Evolutionary conservation across 202 grass and related monocot genomes (phyloP), one percentile per base, ranked within the genome.

Genomic region (Setaria viridis): DNA sequence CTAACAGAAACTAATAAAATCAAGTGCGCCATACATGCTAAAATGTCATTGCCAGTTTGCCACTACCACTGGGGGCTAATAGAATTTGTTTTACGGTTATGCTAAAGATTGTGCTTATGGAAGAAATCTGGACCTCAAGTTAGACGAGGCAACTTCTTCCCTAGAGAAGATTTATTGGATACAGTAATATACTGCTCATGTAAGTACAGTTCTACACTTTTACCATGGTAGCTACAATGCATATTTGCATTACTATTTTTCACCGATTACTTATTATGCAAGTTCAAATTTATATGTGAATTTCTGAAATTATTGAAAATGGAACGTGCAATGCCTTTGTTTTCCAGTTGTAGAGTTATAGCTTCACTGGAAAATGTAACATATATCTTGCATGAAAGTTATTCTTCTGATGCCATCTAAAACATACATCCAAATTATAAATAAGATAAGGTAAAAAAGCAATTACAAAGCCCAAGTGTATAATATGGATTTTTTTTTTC

Each of bases 71-170:
- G 58, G 58, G 58, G 21, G 7, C 72, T 39, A 9, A 9, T 9
- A 48, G 2, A 78, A 16, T 63, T 15, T 56, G 13, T 16, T 75
- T 63, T 4, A 1, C 16, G 14, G 14, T 17, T 8, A 6, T 33
- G 42, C 10, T 29, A 43, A 77, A 42, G 37, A 62, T 39, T 42
- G 55, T 5, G 2, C 5, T 4, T 77, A 54, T 56, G 15, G 7
- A 54, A 74, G 50, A 16, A 63, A 47, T 78, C n/a, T 78, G 57
- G 57, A 63, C 41, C n/a, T 62, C 12, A 16, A 62, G n/a, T 62
- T 19, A 15, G 42, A 78, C n/a, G 39, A 47, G 57, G 45, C 19
- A 60, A 7, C 19, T 29, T 48, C 11, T 71, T 71, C 21, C 11
- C 1, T 0, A 47, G 4, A 45, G 19, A 12, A 10, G 10, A 70